Conservation (phyloP, 2,329 filamentous ascomycete genomes). For the Herpotrichia juniperi region DNA sequence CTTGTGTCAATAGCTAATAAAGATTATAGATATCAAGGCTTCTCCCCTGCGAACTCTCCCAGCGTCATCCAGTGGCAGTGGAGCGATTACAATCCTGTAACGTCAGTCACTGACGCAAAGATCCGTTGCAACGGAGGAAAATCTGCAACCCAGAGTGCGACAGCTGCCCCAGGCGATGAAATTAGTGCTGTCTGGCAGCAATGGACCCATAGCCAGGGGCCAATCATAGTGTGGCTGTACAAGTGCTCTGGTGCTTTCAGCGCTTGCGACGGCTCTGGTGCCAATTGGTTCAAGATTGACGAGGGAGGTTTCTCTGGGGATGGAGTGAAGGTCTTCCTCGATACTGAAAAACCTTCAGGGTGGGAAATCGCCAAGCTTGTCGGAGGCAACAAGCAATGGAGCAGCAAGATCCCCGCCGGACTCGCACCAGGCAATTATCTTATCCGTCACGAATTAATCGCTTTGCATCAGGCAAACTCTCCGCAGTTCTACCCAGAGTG, state of each 20-base stretch:
- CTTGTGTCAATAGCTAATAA: neutral
- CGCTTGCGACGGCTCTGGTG: neutral
- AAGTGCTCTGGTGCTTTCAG: slow-evolving; percentile 1
- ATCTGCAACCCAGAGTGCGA: slow-evolving; percentile 1
- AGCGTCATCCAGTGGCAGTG: slow-evolving; percentile 1
- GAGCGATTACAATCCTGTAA: slow-evolving; percentile 1
- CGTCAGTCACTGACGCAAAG: neutral
- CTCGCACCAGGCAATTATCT: slow-evolving; percentile 56
- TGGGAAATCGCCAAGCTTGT: slow-evolving; percentile 2
- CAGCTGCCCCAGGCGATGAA: neutral
- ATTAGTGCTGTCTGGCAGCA: neutral
- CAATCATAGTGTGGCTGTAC: neutral
- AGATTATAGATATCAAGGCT: neutral
- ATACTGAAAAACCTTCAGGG: neutral
- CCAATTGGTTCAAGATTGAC: slow-evolving; percentile 1
- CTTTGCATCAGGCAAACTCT: slow-evolving; percentile 50
- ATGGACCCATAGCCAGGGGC: slow-evolving; percentile 1
- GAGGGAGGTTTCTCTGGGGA: neutral
- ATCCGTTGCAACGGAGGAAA: neutral
- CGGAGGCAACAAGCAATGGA: slow-evolving; percentile 20
- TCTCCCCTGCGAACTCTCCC: neutral
- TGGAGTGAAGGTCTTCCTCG: neutral
- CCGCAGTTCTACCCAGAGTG: slow-evolving; percentile 58
- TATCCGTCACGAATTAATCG: slow-evolving; percentile 57
- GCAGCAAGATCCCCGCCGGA: slow-evolving; percentile 46